Percentiles rank a stretch among this genome's conserved stretches.
These are phyloP conservation scores for Sindora glabra DNA, from an alignment of 306 rosid genomes.

Conservation along the genomic window DNA sequence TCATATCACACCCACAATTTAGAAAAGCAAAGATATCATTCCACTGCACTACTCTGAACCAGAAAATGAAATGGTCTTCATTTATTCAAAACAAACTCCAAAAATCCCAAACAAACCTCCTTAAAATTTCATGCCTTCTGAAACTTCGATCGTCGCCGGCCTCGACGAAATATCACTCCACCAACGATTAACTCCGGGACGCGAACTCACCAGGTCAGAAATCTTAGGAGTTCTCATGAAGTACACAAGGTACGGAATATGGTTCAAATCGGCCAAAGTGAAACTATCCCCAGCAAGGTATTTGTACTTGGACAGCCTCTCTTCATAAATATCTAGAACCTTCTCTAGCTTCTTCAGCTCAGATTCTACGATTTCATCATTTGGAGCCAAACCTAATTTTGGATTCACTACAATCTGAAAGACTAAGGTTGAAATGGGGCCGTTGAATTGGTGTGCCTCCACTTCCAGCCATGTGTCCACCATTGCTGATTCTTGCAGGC, in stretches of 20 bases:
- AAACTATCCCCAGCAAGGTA: not conserved
- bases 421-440: not conserved
- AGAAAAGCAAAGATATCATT: too few species aligned
- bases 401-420: not conserved
- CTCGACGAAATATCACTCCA: conserved; percentile 7
- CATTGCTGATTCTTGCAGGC: not conserved
- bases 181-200: conserved; percentile 4
- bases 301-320: not conserved
- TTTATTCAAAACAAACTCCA: not conserved
- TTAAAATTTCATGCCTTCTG: not conserved
- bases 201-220: not conserved
- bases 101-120: not conserved
- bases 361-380: not conserved
- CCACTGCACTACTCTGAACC: too few species aligned
- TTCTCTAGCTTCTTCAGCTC: not conserved
- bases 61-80: too few species aligned
- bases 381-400: not conserved
- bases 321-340: not conserved
- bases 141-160: not conserved
- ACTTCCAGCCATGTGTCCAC: not conserved
- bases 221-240: not conserved
- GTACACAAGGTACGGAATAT: not conserved
- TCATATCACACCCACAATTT: too few species aligned
- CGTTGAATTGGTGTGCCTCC: not conserved
- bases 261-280: not conserved